A percentile compares a stretch with the other conserved stretches of the same genome.
These are phyloP conservation scores for Tulasnella sp. DNA, from an alignment of 768 basidiomycete genomes.

Conservation along the genomic window DNA sequence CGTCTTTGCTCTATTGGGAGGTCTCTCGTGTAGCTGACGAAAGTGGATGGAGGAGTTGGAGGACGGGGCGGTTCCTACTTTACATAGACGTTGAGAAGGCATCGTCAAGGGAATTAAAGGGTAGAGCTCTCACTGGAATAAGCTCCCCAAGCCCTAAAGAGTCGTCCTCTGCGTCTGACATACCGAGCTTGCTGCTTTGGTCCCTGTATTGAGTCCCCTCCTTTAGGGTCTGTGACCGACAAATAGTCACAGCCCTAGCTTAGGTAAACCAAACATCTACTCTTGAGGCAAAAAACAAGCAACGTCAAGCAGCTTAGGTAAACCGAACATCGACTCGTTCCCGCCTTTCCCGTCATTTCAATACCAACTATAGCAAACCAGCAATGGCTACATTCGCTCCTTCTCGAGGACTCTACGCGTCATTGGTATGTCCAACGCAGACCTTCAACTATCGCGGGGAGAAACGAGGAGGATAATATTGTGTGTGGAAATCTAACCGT, in stretches of 20 bases:
- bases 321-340: no score
- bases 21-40: conserved; percentile 32
- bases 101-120: not conserved
- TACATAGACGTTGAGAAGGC: not conserved
- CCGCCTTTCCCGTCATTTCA: not conserved
- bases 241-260: not conserved
- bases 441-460: not conserved
- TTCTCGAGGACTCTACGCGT: conserved; percentile 19
- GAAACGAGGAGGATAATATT: no score
- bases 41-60: conserved; percentile 33
- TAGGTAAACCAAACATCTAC: conserved; percentile 6
- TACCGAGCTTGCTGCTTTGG: not conserved
- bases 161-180: not conserved
- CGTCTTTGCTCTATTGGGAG: not conserved
- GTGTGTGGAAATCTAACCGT: no score
- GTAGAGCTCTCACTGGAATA: not conserved
- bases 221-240: not conserved
- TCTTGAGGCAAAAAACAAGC: no score
- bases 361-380: not conserved
- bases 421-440: not conserved
- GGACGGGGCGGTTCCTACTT: conserved; percentile 34
- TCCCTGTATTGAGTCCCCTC: not conserved
- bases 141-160: not conserved
- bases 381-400: conserved; percentile 21
- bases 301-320: no score